Base-by-base conservation (phyloP, 2,329 filamentous ascomycete species). In the Beauveria varroae region DNA sequence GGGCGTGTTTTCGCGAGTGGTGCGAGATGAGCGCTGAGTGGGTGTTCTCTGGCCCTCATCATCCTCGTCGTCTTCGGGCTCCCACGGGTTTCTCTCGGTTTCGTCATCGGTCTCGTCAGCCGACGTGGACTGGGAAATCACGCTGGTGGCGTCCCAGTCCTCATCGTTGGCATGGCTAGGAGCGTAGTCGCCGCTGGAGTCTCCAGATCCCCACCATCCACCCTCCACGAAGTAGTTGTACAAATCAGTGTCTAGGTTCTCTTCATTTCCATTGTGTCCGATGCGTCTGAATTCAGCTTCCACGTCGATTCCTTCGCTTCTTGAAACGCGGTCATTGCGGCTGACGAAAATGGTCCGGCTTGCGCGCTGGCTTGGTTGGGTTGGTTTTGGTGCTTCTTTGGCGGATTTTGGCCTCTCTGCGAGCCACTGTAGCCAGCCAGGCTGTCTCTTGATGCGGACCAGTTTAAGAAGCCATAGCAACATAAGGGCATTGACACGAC, bases 171-270 rank as follows among this genome's bases (percentile, higher is more conserved):
- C 72, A 41, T 60, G 50, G 8, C 73, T 69, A 1, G 87, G 87
- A 37, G 79, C 73, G 71, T 93, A 98, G 64, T 93, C 89, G 30
- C 89, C 90, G 68, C 90, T 96, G 5, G 81, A 80, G 71, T 98
- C 93, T 37, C 87, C 80, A 18, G 87, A 86, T 1, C 93, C 93
- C 86, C 91, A 97, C 77, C 90, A 90, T 8, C 90, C 91, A 22
- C 91, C 91, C 59, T 81, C 79, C 57, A 89, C 86, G 89, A 91
- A 98, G 84, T 93, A 95, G 34, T 80, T 79, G 71, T 97, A 98
- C 1, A 97, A 76, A 62, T 86, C 87, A 2, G 82, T 80, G 65
- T 93, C 88, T 2, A 97, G 78, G 44, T 84, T 83, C 30, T 83
- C 81, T 67, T 95, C 89, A 46, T 86, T 68, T 69, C 74, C 70